Conservation (phyloP, 1,139 yeast species). For the Suhomyces bokatorum region DNA sequence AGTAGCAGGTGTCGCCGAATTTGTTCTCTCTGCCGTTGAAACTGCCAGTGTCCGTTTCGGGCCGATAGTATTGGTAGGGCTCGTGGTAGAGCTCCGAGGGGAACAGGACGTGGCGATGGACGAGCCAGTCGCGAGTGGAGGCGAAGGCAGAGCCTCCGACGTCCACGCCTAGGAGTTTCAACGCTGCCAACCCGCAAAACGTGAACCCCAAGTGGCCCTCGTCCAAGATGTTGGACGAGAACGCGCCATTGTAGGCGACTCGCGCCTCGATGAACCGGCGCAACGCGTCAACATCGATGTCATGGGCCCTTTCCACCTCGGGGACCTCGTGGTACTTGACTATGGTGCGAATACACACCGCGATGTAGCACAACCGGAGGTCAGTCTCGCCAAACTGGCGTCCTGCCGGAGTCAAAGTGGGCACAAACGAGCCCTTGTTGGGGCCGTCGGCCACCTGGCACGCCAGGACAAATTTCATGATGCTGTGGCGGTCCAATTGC, state of each 20-base stretch:
- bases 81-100: slow-evolving; percentile 25
- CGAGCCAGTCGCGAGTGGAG: slow-evolving; percentile 55
- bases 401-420: slow-evolving; percentile 23
- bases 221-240: slow-evolving; percentile 33
- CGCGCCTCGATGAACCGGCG: slow-evolving; percentile 43
- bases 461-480: slow-evolving; percentile 49
- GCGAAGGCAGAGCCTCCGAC: slow-evolving; percentile 20
- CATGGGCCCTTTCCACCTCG: slow-evolving; percentile 26
- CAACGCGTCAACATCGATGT: slow-evolving; percentile 45
- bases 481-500: slow-evolving; percentile 42
- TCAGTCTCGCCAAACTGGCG: slow-evolving; percentile 62
- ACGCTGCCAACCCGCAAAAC: slow-evolving; percentile 76
- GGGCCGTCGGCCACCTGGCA: slow-evolving; percentile 64
- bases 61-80: slow-evolving; percentile 38
- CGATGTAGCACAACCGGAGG: slow-evolving; percentile 73
- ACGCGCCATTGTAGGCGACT: slow-evolving; percentile 67
- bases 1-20: slow-evolving; percentile 85
- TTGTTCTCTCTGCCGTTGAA: slow-evolving; percentile 89
- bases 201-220: slow-evolving; percentile 91
- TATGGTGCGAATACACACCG: slow-evolving; percentile 59
- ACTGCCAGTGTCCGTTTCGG: slow-evolving; percentile 66
- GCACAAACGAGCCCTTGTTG: slow-evolving; percentile 49
- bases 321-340: slow-evolving; percentile 42
- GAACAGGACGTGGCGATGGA: slow-evolving; percentile 60
- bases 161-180: slow-evolving; percentile 43